Base-by-base conservation (phyloP, 768 basidiomycete genomes). In the Termitomyces sp. region DNA sequence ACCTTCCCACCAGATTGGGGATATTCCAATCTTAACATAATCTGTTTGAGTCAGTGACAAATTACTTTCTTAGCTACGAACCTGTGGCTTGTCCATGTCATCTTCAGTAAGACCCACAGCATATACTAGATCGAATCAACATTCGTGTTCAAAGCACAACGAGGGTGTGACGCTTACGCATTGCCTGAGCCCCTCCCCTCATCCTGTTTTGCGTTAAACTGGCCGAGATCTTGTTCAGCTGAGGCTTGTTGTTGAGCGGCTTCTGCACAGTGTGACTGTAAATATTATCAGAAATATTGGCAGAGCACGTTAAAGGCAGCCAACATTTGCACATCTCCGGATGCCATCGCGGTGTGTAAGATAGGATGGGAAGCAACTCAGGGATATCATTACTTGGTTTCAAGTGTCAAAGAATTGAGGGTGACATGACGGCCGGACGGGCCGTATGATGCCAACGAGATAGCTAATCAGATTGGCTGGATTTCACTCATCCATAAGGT, bases 1-100 rank as follows among this genome's bases (percentile, higher is more conserved):
- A 87, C 91, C 91, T 80, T 94, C 92, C 90, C 91, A 94, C 92
- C 92, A 94, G 53, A 93, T 80, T 3, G 90, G 86, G 31, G 89
- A 89, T 66, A 94, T 92, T 47, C 92, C 92, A 65, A 94, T 87
- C 88, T 92, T 67, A 22, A 62, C 24, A 46, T 29, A 46, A 36
- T 56, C 63, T 29, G 62, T 10, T 58, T 54, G 22, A 58, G 57
- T 34, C 28, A 3, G 24, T 29, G 5, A 42, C 29, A 26, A 5
- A n/a, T 1, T 45, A 22, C n/a, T 36, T 5, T 5, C 34, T 39
- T 31, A 49, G n/a, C 7, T 29, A 50, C 34, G 20, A 67, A 88
- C 89, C 79, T 94, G 92, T 54, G 92, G 85, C 69, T 91, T 93
- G 56, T 86, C 69, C 85, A 94, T 90, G 63, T 94, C 92, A 61